phyloP scores from a whole-genome alignment of 2,329 filamentous ascomycete species.

The Furcasterigmium furcatum region DNA sequence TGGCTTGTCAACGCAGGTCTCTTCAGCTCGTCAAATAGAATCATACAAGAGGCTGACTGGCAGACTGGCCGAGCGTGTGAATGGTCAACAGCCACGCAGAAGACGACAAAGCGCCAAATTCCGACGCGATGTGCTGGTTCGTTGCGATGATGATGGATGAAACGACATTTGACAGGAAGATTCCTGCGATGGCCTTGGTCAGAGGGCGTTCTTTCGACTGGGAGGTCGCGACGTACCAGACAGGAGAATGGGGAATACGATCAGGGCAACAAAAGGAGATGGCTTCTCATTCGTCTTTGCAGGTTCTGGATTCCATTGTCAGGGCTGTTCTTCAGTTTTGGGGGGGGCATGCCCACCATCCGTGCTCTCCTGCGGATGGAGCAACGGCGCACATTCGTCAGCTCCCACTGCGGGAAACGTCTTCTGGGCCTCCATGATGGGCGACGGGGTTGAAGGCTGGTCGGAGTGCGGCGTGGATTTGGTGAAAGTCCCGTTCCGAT shows the following conservation, averaged over 20 bases:
- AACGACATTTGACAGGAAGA: conserved; percentile 10
- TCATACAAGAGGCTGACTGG: background rate
- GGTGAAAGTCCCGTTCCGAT: too few relatives aligned
- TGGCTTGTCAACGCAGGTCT: background rate
- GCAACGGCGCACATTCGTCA: too few relatives aligned
- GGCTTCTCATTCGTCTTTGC: background rate
- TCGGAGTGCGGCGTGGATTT: too few relatives aligned
- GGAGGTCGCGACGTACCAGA: background rate
- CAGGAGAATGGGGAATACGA: conserved; percentile 4
- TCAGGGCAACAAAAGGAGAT: background rate
- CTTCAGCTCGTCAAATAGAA: background rate
- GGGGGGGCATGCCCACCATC: too few relatives aligned
- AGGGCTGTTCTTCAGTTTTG: too few relatives aligned
- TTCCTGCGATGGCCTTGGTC: background rate
- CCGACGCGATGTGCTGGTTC: conserved; percentile 10
- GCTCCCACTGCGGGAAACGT: too few relatives aligned
- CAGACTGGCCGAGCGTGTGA: background rate
- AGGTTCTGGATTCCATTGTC: too few relatives aligned
- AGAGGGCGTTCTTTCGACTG: too few relatives aligned
- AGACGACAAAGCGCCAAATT: conserved; percentile 4
- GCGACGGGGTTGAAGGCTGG: too few relatives aligned
- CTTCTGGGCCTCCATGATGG: too few relatives aligned
- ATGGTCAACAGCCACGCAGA: background rate
- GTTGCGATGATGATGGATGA: conserved; percentile 10
- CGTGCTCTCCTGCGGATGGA: too few relatives aligned